A percentile compares a stretch with the other conserved stretches of the same genome.
Conservation (phyloP, 2,329 filamentous ascomycete species). For the Magnaporthiopsis poae region DNA sequence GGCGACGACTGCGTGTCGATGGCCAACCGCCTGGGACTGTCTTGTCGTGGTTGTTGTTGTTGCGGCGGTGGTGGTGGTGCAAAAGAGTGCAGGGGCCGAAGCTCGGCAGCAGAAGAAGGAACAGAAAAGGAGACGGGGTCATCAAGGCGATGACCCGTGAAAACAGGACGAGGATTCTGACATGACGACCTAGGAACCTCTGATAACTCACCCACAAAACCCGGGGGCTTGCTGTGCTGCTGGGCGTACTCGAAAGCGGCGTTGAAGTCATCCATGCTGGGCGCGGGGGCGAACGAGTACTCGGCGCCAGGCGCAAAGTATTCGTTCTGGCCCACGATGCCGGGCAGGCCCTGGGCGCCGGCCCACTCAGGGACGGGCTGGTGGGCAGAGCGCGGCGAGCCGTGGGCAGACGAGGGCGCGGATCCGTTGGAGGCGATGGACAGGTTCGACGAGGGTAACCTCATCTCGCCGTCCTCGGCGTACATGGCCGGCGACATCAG, state of each 20-base stretch:
- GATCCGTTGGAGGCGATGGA: slow-evolving; percentile 55
- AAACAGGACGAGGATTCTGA: not conserved
- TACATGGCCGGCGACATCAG: slow-evolving; percentile 40
- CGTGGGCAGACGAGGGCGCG: slow-evolving; percentile 56
- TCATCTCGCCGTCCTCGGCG: slow-evolving; percentile 39
- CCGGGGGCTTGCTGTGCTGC: slow-evolving; percentile 29
- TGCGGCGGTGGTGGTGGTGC: not conserved
- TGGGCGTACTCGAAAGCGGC: slow-evolving; percentile 37
- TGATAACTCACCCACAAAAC: slow-evolving; percentile 48
- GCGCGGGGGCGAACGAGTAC: slow-evolving; percentile 41
- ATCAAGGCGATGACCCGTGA: not conserved
- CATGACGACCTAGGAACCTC: slow-evolving; percentile 24
- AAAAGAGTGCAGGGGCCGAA: slow-evolving; percentile 12
- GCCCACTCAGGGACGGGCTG: slow-evolving; percentile 52
- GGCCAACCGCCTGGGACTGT: slow-evolving; percentile 12
- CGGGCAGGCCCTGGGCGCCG: slow-evolving; percentile 45
- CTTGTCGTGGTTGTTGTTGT: not conserved
- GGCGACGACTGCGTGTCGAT: slow-evolving; percentile 22
- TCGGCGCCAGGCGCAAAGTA: slow-evolving; percentile 43
- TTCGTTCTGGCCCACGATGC: slow-evolving; percentile 50
- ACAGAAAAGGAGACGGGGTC: slow-evolving; percentile 16
- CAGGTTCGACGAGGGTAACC: slow-evolving; percentile 45
- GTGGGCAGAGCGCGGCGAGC: slow-evolving; percentile 55
- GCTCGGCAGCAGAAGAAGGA: slow-evolving; percentile 16
- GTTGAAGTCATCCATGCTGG: slow-evolving; percentile 39